Evolutionary conservation across 2,329 filamentous ascomycete genomes (phyloP).

Genomic region (Acrocalymma vagum): DNA sequence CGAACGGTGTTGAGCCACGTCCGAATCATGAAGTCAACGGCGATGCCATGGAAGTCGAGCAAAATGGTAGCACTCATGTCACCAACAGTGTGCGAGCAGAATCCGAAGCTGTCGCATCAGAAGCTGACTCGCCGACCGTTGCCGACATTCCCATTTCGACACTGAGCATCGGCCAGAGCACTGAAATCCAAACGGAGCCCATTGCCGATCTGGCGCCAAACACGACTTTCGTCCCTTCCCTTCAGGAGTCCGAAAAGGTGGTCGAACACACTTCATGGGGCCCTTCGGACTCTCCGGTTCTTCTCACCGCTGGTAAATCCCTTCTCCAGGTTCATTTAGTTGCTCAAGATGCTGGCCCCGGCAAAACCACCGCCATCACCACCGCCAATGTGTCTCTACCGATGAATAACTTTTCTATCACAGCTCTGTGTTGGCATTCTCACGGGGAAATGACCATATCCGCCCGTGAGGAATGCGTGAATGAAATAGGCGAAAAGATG

Average conservation of each 20-base stretch:
- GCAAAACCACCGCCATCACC: conserved; percentile 13
- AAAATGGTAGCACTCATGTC: conserved; percentile 37
- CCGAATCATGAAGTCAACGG: conserved; percentile 50
- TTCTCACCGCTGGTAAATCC: conserved; percentile 46
- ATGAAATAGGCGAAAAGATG: conserved; percentile 48
- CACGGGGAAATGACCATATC: conserved; percentile 43
- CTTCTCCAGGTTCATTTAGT: conserved; percentile 44
- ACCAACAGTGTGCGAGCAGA: conserved; percentile 42
- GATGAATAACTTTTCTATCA: conserved; percentile 42
- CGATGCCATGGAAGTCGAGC: conserved; percentile 58
- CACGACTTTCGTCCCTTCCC: conserved; percentile 37
- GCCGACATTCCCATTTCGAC: conserved; percentile 49
- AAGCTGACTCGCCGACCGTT: conserved; percentile 47
- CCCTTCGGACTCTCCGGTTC: conserved; percentile 34
- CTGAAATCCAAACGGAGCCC: conserved; percentile 47
- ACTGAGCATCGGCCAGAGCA: conserved; percentile 48
- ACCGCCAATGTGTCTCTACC: conserved; percentile 37
- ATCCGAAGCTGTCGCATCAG: conserved; percentile 45
- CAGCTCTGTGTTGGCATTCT: conserved; percentile 47
- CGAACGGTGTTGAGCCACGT: conserved; percentile 42
- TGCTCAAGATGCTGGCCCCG: conserved; percentile 19
- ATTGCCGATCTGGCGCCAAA: conserved; percentile 38
- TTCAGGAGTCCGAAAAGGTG: conserved; percentile 28
- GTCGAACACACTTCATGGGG: conserved; percentile 48
- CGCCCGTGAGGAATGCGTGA: conserved; percentile 42